Base-by-base conservation (phyloP, 2,329 filamentous ascomycete genomes). In the Phialocephala sp. region DNA sequence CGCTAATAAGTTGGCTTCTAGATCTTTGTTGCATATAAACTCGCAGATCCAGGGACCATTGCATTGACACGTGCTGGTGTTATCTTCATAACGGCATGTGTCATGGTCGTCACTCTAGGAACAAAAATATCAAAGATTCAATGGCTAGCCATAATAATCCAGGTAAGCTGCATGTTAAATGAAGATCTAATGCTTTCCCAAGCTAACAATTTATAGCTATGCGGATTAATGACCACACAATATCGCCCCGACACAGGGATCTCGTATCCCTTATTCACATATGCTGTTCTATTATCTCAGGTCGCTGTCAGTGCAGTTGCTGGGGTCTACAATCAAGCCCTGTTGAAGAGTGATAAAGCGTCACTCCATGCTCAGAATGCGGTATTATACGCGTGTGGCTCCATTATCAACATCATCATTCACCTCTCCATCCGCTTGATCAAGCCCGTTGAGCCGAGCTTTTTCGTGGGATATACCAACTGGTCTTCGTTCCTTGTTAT, bases 281-380 rank as follows among this genome's bases (percentile, higher is more conserved):
- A 77, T 63, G 60, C 73, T 54, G 70, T 78, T 22, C 69, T 78
- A 35, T 61, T 76, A 27, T 73, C 77, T 61, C 74, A 77, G 63
- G 74, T 75, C 20, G 74, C 74, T 47, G 66, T 78, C 37, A 76
- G 75, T 55, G 75, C 76, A 2, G 63, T 73, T 4, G 72, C 76
- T 11, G 74, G 76, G 37, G 76, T 78, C 15, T 77, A 77, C 64
- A 78, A 79, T 65, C 77, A 79, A 69, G 71, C 69, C 11, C 70
- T 79, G 27, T 69, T 77, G 37, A 76, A 77, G 67, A 70, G 66
- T 57, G 73, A 74, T 36, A 70, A 74, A 56, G 74, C 73, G 15
- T 77, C 75, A 32, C 62, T 78, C 35, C 75, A 78, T 64, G 76
- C 73, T 14, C 72, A 74, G 62, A 78, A 78, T 60, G 77, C 76